Base-by-base conservation (phyloP, 1,284 basidiomycete genomes). In the Ganoderma resinaceum region DNA sequence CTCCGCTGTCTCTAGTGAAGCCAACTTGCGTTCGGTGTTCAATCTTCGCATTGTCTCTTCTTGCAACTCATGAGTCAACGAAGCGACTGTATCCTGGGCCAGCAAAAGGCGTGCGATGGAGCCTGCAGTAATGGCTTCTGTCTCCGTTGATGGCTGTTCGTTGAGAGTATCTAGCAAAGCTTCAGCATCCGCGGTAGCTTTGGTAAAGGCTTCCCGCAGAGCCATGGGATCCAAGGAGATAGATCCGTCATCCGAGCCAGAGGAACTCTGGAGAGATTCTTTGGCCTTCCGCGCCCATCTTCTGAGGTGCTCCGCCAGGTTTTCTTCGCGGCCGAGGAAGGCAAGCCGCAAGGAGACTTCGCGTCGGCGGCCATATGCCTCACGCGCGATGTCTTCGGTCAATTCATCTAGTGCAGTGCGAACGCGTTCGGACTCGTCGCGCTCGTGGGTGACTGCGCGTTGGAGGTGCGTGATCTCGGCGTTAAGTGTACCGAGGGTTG, bases 261-360 rank as follows among this genome's bases (percentile, higher is more conserved):
- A 67, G 11, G 70, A 62, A n/a, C 76, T 76, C 12, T 73, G 73
- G 18, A 83, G 70, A 4, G 77, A 75, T 70, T 91, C 89, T 53
- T 82, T 82, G 6, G 85, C 82, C 38, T 82, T 81, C 61, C 85
- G 78, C 8, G 86, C 78, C 89, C 89, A 91, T 65, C 87, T 79
- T 61, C 84, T 80, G 65, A 94, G 74, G 5, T 81, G 83, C 73
- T 90, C 89, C 6, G 83, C 80, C 0, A 91, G 73, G 42, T 82
- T 80, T 77, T 95, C 94, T 76, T 95, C 94, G 31, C 90, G 81
- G 0, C 85, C 84, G 1, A 93, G 82, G 74, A 94, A 83, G 11
- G 87, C 86, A 6, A 96, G 85, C 6, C 94, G 81, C 40, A 95
- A 76, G 0, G 86, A 84, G 1, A 94, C 86, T 77, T 96, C 95